These are phyloP conservation scores for Angophora floribunda DNA, from an alignment of 345 rosid genomes.

Conservation along the genomic window DNA sequence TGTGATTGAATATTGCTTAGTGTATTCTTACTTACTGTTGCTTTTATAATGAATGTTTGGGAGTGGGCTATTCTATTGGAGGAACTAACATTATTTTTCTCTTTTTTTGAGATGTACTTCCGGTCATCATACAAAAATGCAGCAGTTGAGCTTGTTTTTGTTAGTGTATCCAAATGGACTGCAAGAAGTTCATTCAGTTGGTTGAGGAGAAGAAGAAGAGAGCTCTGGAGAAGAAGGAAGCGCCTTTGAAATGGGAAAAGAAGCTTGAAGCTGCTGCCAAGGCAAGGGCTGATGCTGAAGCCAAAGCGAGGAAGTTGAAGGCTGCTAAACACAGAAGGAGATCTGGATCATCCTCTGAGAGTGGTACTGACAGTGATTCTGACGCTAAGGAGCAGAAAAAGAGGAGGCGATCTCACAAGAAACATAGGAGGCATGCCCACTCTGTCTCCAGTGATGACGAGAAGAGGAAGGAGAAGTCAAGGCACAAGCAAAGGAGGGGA, in stretches of 20 bases:
- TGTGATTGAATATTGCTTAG: neutral
- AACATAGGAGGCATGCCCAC: conserved; percentile 42
- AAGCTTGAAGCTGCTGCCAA: conserved; percentile 88
- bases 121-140: conserved; percentile 81
- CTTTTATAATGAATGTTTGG: neutral
- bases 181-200: conserved; percentile 92
- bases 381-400: conserved; percentile 33
- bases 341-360: conserved; percentile 25
- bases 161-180: conserved; percentile 51
- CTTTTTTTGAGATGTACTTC: conserved; percentile 97
- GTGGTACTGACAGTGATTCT: conserved; percentile 31
- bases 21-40: neutral
- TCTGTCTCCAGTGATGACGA: conserved; percentile 43
- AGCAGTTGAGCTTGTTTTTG: conserved; percentile 59
- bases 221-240: conserved; percentile 73
- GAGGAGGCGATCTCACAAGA: conserved; percentile 43
- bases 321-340: conserved; percentile 43
- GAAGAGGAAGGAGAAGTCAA: conserved; percentile 49
- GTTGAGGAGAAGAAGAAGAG: conserved; percentile 91
- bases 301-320: conserved; percentile 49
- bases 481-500: conserved; percentile 31
- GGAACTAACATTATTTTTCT: conserved; percentile 84
- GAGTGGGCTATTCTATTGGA: conserved; percentile 14
- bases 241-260: conserved; percentile 93
- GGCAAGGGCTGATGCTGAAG: conserved; percentile 59